Conservation (phyloP, 257 asterid species). For the Solanum tacnaense region DNA sequence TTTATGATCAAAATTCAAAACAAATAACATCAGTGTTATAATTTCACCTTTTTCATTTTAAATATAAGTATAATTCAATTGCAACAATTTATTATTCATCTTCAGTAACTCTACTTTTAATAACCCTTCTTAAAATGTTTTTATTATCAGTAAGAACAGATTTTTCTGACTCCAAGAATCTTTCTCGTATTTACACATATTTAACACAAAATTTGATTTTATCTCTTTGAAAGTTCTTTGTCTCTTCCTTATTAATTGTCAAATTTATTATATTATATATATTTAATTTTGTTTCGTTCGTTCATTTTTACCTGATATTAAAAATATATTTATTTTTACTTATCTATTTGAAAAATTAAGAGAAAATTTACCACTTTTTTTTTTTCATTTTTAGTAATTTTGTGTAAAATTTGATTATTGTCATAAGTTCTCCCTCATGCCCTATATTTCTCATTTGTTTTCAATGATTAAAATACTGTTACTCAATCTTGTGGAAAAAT, state of each 20-base stretch:
- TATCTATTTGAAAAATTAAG: background rate
- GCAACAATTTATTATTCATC: background rate
- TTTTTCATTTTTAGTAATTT: background rate
- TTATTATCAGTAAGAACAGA: background rate
- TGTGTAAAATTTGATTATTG: background rate
- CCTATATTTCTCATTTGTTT: background rate
- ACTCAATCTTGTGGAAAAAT: background rate
- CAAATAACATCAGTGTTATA: background rate
- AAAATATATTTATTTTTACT: too few relatives aligned
- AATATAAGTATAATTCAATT: background rate
- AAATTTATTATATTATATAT: background rate
- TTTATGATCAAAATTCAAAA: background rate
- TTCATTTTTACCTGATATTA: too few relatives aligned
- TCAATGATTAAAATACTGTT: background rate
- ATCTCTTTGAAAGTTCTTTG: background rate
- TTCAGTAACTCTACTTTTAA: background rate
- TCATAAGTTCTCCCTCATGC: background rate
- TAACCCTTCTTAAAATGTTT: background rate
- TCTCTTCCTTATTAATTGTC: background rate
- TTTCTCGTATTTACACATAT: background rate
- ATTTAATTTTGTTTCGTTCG: too few relatives aligned
- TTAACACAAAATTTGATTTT: background rate
- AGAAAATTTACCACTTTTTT: background rate
- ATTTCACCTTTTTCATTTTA: background rate
- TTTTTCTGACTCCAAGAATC: background rate